phyloP scores from a whole-genome alignment of 495 filamentous ascomycete species.

The Aspergillus steynii region DNA sequence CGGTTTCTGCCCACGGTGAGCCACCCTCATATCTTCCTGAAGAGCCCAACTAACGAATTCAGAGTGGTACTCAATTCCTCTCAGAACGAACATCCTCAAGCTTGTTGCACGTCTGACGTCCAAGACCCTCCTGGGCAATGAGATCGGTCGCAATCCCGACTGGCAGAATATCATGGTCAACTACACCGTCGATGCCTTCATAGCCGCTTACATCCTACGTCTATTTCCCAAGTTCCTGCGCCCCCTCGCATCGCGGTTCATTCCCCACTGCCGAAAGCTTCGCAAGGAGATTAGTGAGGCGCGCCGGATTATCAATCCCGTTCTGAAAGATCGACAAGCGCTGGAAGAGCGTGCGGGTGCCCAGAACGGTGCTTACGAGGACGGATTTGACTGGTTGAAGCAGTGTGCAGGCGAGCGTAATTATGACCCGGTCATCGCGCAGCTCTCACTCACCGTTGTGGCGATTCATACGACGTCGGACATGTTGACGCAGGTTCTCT shows the following conservation, averaged over 20 bases:
- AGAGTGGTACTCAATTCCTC: conserved; percentile 36
- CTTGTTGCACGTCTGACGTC: conserved; percentile 53
- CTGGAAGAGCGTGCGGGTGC: conserved; percentile 11
- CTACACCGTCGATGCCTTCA: conserved; percentile 48
- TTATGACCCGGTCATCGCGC: conserved; percentile 18
- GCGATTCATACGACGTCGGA: conserved; percentile 33
- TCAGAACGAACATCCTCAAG: conserved; percentile 2
- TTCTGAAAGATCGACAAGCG: conserved; percentile 16
- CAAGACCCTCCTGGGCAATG: conserved; percentile 49
- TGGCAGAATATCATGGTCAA: conserved; percentile 51
- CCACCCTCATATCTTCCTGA: background rate
- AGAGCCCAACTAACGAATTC: conserved; percentile 1
- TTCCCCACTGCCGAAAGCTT: conserved; percentile 19
- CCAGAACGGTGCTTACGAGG: conserved; percentile 2
- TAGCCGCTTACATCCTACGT: conserved; percentile 16
- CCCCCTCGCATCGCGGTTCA: conserved; percentile 22
- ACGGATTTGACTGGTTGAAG: conserved; percentile 29
- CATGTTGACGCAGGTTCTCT: conserved; percentile 26
- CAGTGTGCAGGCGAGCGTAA: conserved; percentile 20
- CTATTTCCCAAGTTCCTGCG: conserved; percentile 26
- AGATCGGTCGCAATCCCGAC: conserved; percentile 49
- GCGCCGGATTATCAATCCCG: conserved; percentile 21
- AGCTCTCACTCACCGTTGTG: conserved; percentile 27
- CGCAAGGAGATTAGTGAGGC: conserved; percentile 17
- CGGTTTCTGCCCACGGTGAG: background rate